A percentile compares a stretch with the other conserved stretches of the same genome.
These are phyloP conservation scores for Apiospora sp. DNA, from an alignment of 2,329 filamentous ascomycete species.

Conservation along the genomic window DNA sequence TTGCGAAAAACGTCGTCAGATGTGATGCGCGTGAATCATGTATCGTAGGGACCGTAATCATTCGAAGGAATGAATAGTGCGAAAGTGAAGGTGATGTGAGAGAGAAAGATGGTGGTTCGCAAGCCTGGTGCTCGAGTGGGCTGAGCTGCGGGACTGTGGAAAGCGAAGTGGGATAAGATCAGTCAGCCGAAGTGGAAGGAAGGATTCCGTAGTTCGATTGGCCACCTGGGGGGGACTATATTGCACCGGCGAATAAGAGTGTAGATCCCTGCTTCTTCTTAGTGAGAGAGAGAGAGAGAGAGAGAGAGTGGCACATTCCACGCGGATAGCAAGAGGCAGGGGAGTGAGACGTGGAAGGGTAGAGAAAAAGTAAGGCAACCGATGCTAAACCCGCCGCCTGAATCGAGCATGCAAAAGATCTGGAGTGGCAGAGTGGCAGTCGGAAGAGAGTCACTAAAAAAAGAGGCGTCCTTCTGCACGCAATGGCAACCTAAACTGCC, in stretches of 20 bases:
- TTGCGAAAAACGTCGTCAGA: background rate
- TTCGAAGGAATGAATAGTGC: constrained; percentile 11
- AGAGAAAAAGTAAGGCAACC: constrained; percentile 12
- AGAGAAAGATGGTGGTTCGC: constrained; percentile 6
- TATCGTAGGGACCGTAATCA: background rate
- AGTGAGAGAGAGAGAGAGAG: background rate
- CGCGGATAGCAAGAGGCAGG: background rate
- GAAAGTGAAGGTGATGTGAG: constrained; percentile 10
- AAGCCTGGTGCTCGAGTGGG: constrained; percentile 12
- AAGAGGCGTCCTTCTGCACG: background rate
- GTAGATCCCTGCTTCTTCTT: background rate
- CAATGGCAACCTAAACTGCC: background rate
- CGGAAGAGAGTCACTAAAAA: constrained; percentile 8
- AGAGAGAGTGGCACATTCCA: background rate
- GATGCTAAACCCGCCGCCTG: background rate
- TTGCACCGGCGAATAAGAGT: constrained; percentile 3
- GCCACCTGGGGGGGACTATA: background rate
- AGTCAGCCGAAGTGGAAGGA: constrained; percentile 8
- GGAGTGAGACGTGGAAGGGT: background rate
- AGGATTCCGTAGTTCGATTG: background rate
- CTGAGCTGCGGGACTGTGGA: constrained; percentile 7
- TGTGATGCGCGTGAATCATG: background rate
- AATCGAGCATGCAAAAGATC: constrained; percentile 4
- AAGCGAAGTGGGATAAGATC: constrained; percentile 19
- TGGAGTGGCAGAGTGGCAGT: background rate